Base-by-base conservation (phyloP, 768 basidiomycete species). In the Boletus vermiculosoides region DNA sequence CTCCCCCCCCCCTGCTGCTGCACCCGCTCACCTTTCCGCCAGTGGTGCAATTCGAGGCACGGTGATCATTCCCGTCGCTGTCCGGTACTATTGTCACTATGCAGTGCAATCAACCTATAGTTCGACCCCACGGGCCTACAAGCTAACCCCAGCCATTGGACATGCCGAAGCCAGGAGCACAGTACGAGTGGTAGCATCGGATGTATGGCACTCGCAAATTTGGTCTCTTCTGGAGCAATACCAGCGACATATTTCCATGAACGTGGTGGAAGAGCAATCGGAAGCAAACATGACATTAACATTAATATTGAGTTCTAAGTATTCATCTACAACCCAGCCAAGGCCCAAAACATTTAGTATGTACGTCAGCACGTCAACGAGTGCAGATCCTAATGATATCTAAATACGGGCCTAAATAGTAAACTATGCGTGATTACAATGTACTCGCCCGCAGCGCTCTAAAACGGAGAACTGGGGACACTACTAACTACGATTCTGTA, bases 41-140 rank as follows among this genome's bases (percentile, higher is more conserved):
- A 72, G 72, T 73, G 71, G 72, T 71, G 18, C 71, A 71, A 48
- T 71, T 71, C 41, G 70, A 71, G 52, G 70, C 70, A 20, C 72
- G 70, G 36, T 71, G 58, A 70, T 36, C 37, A 18, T 45, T 25
- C 34, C n/a, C 13, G 20, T 40, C 25, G 28, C 33, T n/a, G 9
- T 54, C 28, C 18, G 22, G n/a, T 18, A 20, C 23, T 18, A 22
- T 42, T 5, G 55, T 39, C 30, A 31, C 11, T 16, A 18, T 39
- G 30, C 36, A 39, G 41, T 25, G 22, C 25, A 15, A n/a, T 41
- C n/a, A n/a, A n/a, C n/a, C 13, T 23, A 18, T n/a, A n/a, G n/a
- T 47, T 25, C 5, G 13, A 16, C 13, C 25, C 16, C 13, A 11
- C 33, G 22, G n/a, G 46, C 45, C 15, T 37, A 40, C 25, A 16